Evolutionary conservation across 2,329 filamentous ascomycete species (phyloP).

Genomic region (Mycosphaerella sp.): DNA sequence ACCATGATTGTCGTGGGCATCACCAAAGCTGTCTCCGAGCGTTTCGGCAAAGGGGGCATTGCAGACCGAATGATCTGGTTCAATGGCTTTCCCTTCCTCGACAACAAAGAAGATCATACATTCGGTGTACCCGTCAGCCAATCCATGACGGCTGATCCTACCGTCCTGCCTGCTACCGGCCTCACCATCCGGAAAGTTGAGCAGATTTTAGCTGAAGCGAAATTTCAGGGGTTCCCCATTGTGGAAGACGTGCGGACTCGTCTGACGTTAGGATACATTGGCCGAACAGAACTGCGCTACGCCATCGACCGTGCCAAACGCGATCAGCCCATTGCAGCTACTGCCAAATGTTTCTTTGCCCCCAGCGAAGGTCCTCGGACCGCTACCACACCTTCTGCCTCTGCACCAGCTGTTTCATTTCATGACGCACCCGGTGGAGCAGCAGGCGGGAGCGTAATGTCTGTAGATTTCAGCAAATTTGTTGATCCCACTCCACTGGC

Average conservation of each 20-base stretch:
- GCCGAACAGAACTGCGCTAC: conserved; percentile 83
- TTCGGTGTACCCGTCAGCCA: conserved; percentile 90
- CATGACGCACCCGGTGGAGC: conserved; percentile 47
- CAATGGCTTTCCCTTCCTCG: conserved; percentile 92
- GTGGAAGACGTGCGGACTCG: conserved; percentile 67
- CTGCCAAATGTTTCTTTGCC: conserved; percentile 69
- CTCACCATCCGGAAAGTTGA: conserved; percentile 72
- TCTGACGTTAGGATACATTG: conserved; percentile 82
- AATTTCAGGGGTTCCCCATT: conserved; percentile 89
- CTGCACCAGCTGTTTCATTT: conserved; percentile 45
- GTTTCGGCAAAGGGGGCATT: conserved; percentile 93
- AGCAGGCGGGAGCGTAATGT: conserved; percentile 48
- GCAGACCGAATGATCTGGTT: conserved; percentile 99
- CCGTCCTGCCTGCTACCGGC: conserved; percentile 66
- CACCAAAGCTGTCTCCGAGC: conserved; percentile 84
- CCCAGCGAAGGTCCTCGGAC: conserved; percentile 29
- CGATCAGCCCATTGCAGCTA: conserved; percentile 58
- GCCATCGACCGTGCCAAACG: conserved; percentile 74
- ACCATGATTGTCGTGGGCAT: conserved; percentile 99
- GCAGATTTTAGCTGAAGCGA: conserved; percentile 65
- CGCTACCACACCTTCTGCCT: conserved; percentile 30
- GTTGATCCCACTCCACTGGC: conserved; percentile 85
- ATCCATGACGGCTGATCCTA: conserved; percentile 68
- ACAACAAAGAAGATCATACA: conserved; percentile 95
- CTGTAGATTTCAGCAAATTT: conserved; percentile 76